Base-by-base conservation (phyloP, 2,329 filamentous ascomycete genomes). In the Dichotomopilus funicola region DNA sequence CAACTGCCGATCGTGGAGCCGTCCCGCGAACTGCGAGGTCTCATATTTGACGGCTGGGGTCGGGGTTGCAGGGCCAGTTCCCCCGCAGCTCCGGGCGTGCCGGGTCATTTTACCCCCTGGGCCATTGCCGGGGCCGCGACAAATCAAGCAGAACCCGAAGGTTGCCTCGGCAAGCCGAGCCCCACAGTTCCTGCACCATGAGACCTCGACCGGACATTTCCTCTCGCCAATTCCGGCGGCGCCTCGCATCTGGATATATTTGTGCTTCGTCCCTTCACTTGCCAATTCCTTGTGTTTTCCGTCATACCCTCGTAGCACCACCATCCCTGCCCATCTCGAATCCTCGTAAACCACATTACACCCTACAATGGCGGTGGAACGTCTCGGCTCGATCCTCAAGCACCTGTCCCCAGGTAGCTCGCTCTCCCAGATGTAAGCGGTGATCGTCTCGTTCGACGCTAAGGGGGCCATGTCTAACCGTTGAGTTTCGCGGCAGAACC, bases 351-450 rank as follows among this genome's bases (percentile, higher is more conserved):
- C 10, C 36, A 7, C 6, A 34, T 9, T 8, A n/a, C 55, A 45
- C 45, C 55, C 49, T 71, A 78, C 64, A 65, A 94, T 92, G 89
- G 87, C 89, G 64, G 81, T 85, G 60, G 89, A 96, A 78, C 85
- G 91, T 73, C 85, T 97, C 64, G 87, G 83, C 67, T 91, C 88
- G 63, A 88, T 97, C 67, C 80, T 96, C 66, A 91, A 86, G 75
- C 91, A 97, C 72, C 79, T 96, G 69, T 79, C 87, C 57, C 88
- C 89, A 50, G 82, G 81, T 64, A 84, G 85, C 66, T 84, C 83
- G 49, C 72, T 96, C 62, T 81, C 83, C 64, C 77, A 84, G 60
- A 88, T 96, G 91, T 95, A 81, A 78, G 87, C 19, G 4, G 3
- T 31, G 36, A 19, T 12, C 6, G 2, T 35, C 10, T 27, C 1